Percentiles rank a stretch among this genome's conserved stretches.
These are phyloP conservation scores for Haematococcus sp. DNA, from an alignment of 139 green algal genomes.

Conservation along the genomic window DNA sequence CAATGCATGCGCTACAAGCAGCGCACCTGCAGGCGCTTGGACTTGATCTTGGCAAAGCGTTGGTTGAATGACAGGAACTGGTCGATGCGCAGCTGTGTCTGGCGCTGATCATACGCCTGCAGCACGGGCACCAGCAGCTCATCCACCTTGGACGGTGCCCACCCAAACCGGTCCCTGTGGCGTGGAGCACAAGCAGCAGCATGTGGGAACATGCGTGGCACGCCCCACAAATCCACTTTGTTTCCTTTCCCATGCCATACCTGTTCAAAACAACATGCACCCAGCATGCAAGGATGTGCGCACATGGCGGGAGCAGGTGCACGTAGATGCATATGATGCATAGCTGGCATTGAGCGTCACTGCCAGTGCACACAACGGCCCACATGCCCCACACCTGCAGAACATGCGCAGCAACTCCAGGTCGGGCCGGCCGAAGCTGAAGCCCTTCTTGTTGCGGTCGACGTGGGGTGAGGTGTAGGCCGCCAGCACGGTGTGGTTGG, in stretches of 20 bases:
- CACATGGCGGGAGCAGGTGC: too few species aligned
- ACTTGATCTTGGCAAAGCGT: constrained; percentile 91
- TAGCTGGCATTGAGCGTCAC: too few species aligned
- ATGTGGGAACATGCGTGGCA: neutral
- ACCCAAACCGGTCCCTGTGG: constrained; percentile 64
- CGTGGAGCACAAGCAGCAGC: neutral
- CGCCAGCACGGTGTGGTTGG: constrained; percentile 55
- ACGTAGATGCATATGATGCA: too few species aligned
- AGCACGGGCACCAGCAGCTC: constrained; percentile 80
- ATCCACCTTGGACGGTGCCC: constrained; percentile 55
- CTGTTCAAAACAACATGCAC: too few species aligned
- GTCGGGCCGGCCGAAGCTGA: constrained; percentile 74
- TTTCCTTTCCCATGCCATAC: neutral
- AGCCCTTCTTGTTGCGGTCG: constrained; percentile 48
- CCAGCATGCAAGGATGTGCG: too few species aligned
- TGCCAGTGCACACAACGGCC: too few species aligned
- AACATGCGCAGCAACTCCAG: constrained; percentile 67
- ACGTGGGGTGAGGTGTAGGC: constrained; percentile 54
- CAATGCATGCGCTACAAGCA: too few species aligned
- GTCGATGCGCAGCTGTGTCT: constrained; percentile 78
- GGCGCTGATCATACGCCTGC: constrained; percentile 56
- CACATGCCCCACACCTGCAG: constrained; percentile 53
- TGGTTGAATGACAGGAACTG: constrained; percentile 73
- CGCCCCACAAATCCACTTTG: neutral
- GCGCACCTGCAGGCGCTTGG: constrained; percentile 60